A percentile compares a stretch with the other conserved stretches of the same genome.
Evolutionary conservation across 2,329 filamentous ascomycete genomes (phyloP).

Genomic region (Claviceps maximensis): DNA sequence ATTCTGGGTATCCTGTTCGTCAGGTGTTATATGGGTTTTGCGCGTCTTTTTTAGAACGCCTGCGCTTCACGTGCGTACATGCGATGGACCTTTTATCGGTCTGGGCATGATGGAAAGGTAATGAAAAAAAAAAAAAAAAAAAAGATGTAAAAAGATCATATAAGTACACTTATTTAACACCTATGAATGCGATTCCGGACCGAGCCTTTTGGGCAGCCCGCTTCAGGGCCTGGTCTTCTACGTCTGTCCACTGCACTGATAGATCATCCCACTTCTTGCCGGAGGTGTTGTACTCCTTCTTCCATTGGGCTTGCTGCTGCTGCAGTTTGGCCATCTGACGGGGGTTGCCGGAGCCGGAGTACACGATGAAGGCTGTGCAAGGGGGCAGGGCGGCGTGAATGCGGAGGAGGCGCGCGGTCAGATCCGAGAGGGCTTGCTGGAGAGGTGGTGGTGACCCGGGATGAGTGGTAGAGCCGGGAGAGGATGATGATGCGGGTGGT

Average conservation of each 20-base stretch:
- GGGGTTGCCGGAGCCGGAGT: slow-evolving; percentile 55
- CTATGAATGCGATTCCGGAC: slow-evolving; percentile 50
- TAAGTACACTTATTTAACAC: slow-evolving; percentile 51
- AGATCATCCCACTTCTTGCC: slow-evolving; percentile 54
- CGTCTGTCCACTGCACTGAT: slow-evolving; percentile 54
- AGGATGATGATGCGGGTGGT: slow-evolving; percentile 9
- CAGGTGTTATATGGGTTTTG: too few species aligned
- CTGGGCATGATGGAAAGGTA: too few species aligned
- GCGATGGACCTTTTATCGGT: too few species aligned
- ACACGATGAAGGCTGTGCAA: slow-evolving; percentile 52
- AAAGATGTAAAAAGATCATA: not conserved
- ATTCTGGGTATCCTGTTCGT: too few species aligned
- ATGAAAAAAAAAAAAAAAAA: not conserved
- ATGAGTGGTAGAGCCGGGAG: not conserved
- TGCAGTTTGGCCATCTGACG: slow-evolving; percentile 51
- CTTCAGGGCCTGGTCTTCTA: slow-evolving; percentile 49
- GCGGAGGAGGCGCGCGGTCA: slow-evolving; percentile 36
- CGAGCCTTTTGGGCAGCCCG: slow-evolving; percentile 43
- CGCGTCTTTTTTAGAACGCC: too few species aligned
- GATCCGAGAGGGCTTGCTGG: slow-evolving; percentile 30
- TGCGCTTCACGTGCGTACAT: too few species aligned
- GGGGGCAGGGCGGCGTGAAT: slow-evolving; percentile 47
- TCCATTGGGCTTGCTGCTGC: slow-evolving; percentile 46
- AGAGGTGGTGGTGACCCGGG: slow-evolving; percentile 19
- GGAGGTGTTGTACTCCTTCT: slow-evolving; percentile 49